phyloP scores from a whole-genome alignment of 345 rosid genomes.

The Euphorbia peplus region DNA sequence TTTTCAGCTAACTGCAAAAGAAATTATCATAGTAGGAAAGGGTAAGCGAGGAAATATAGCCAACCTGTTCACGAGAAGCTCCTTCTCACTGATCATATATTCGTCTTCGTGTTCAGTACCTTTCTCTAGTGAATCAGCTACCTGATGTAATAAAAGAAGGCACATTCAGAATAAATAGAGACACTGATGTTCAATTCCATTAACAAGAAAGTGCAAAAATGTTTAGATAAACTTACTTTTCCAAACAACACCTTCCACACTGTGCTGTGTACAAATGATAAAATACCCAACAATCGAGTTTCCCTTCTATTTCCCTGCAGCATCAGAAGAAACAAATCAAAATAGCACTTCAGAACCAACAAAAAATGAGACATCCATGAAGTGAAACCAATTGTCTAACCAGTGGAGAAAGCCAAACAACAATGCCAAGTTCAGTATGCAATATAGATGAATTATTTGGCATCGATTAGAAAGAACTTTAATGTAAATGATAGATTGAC shows the following conservation, averaged over 20 bases:
- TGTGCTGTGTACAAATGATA: conserved; percentile 91
- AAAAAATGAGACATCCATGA: conserved; percentile 5
- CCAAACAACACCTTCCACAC: conserved; percentile 99
- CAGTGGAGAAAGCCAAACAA: neutral
- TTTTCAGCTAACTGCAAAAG: neutral
- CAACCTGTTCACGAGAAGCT: conserved; percentile 91
- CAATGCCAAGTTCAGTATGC: neutral
- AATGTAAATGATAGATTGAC: neutral
- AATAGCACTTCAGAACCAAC: neutral
- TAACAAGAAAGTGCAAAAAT: neutral
- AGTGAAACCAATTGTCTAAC: neutral
- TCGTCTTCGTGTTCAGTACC: conserved; percentile 99
- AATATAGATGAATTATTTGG: neutral
- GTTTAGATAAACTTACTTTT: conserved; percentile 44
- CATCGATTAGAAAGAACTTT: neutral
- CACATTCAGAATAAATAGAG: neutral
- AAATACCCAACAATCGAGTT: conserved; percentile 82
- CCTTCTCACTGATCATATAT: conserved; percentile 99
- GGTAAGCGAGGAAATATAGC: neutral
- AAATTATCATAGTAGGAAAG: neutral
- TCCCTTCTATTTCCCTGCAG: conserved; percentile 93
- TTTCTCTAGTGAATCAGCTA: conserved; percentile 97
- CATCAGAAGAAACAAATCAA: conserved; percentile 12
- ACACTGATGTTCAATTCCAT: neutral
- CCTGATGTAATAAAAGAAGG: conserved; percentile 38